Base-by-base conservation (phyloP, 2,329 filamentous ascomycete genomes). In the Venturia pyrina region DNA sequence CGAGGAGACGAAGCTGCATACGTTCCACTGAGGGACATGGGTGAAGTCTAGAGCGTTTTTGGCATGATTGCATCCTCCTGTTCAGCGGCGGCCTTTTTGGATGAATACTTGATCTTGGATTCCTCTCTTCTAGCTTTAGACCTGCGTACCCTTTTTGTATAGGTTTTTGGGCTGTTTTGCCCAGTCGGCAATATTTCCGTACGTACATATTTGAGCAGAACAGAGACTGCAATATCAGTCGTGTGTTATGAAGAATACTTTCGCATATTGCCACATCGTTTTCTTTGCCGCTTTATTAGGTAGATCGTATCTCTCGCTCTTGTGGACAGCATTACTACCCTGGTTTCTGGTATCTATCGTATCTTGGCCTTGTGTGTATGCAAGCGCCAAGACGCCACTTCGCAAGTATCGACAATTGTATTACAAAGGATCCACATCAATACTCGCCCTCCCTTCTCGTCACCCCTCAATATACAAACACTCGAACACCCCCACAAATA, bases 1-100 rank as follows among this genome's bases (percentile, higher is more conserved):
- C 72, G 76, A 62, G 65, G 74, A 67, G 75, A 77, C 66, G 75
- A 75, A 66, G 73, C 70, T n/a, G 75, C 75, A 11, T 82, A 82
- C 73, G 77, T 81, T 67, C 79, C 77, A 63, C 66, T 82, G 66
- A 73, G 78, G 68, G 77, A 77, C 68, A 75, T 78, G 75, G 73
- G 74, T 2, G 75, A 66, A 41, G 64, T 63, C 4, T 65, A 53
- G 44, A 46, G 19, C 13, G 19, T 62, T n/a, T 1, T 63, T 5
- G 44, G n/a, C 19, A 21, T 17, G 19, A 37, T 17, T 56, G 44
- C 24, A 43, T 44, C 28, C 11, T 46, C 17, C n/a, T 19, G 2
- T 24, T 21, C 24, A 15, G 4, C 17, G 8, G 21, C 8, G 53
- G 17, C 10, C 32, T 5, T 59, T 59, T 37, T 59, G 53, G 53